Conservation (phyloP, 2,329 filamentous ascomycete species). For the Alternaria sp. region DNA sequence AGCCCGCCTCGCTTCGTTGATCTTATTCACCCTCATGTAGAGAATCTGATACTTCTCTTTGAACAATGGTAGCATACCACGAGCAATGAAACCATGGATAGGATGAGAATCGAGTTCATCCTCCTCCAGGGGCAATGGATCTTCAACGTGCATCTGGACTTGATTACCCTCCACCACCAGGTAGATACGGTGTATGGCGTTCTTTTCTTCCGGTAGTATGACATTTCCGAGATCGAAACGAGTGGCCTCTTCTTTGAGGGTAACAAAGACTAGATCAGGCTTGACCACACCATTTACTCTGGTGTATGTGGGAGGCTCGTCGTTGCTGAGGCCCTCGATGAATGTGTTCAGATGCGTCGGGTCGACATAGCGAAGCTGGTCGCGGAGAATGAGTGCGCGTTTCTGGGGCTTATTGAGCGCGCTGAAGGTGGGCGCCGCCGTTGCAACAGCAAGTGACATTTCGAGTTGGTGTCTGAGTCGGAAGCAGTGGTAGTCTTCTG, state of each 20-base stretch:
- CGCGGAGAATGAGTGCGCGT: slow-evolving; percentile 33
- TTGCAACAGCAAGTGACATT: slow-evolving; percentile 6
- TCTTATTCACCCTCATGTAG: slow-evolving; percentile 19
- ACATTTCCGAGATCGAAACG: slow-evolving; percentile 42
- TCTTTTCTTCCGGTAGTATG: slow-evolving; percentile 20
- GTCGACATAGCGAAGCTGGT: slow-evolving; percentile 35
- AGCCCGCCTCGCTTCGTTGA: slow-evolving; percentile 32
- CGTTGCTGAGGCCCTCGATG: slow-evolving; percentile 27
- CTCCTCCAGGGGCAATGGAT: slow-evolving; percentile 24
- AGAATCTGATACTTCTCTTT: slow-evolving; percentile 35
- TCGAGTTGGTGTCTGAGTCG: background rate
- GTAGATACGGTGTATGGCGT: slow-evolving; percentile 15
- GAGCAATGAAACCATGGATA: slow-evolving; percentile 33
- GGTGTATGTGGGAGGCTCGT: slow-evolving; percentile 41
- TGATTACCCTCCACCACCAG: slow-evolving; percentile 26
- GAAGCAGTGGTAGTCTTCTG: background rate
- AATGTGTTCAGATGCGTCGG: slow-evolving; percentile 34
- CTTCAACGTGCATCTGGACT: slow-evolving; percentile 26
- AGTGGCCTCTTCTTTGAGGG: slow-evolving; percentile 27
- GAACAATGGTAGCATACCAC: slow-evolving; percentile 31
- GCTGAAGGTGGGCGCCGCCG: slow-evolving; percentile 21
- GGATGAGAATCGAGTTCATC: slow-evolving; percentile 21
- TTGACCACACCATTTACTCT: slow-evolving; percentile 24
- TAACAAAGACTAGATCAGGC: slow-evolving; percentile 29
- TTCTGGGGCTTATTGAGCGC: slow-evolving; percentile 36